phyloP scores from a whole-genome alignment of 2,329 filamentous ascomycete species.

The Pseudocercospora musae region DNA sequence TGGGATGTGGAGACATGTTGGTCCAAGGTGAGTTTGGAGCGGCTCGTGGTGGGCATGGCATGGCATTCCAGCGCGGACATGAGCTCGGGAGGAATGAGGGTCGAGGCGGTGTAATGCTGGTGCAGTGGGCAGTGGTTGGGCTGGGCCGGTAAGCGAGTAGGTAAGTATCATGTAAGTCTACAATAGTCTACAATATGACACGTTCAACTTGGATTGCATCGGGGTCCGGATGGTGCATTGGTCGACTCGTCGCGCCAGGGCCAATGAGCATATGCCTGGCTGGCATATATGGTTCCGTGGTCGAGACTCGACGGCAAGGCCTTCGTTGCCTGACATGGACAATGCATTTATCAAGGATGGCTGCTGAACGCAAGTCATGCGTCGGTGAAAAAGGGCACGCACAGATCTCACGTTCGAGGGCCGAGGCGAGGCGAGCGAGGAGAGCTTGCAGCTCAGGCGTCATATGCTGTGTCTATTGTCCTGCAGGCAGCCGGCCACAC shows the following conservation, averaged over 20 bases:
- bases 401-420: constrained; percentile 27
- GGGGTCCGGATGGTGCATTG: background rate
- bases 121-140: constrained; percentile 26
- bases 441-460: too few species aligned
- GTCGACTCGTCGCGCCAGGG: background rate
- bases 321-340: constrained; percentile 16
- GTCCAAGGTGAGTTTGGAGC: constrained; percentile 6
- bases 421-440: too few species aligned
- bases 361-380: constrained; percentile 31
- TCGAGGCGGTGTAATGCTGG: constrained; percentile 23
- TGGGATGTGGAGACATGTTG: constrained; percentile 2
- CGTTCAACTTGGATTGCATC: background rate
- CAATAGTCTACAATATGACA: constrained; percentile 19
- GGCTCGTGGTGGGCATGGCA: constrained; percentile 16
- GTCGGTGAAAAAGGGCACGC: constrained; percentile 13
- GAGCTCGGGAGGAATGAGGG: constrained; percentile 21
- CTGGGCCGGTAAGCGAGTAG: constrained; percentile 24
- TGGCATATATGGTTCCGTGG: background rate
- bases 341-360: constrained; percentile 26
- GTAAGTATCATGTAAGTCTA: constrained; percentile 18
- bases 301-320: background rate
- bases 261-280: background rate
- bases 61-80: constrained; percentile 19
- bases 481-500: constrained; percentile 2
- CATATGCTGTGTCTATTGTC: too few species aligned